Conservation (phyloP, 2,329 filamentous ascomycete species). For the Zopfia rhizophila region DNA sequence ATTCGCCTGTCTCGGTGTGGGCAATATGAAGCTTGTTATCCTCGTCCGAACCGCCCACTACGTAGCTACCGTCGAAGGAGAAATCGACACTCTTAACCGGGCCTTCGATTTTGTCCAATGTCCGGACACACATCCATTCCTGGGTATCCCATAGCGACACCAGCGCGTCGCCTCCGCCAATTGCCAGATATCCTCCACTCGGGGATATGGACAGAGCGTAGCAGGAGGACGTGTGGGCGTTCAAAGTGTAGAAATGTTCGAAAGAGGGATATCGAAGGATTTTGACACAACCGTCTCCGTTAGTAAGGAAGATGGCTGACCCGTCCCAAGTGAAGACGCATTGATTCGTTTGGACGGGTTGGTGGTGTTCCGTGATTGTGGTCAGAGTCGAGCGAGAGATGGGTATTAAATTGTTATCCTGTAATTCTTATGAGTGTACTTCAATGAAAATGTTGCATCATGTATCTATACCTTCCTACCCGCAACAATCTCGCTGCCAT, state of each 20-base stretch:
- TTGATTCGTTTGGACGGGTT: slow-evolving; percentile 75
- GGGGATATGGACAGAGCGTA: slow-evolving; percentile 76
- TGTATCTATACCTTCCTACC: slow-evolving; percentile 71
- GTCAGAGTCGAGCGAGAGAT: slow-evolving; percentile 69
- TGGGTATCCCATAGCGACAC: slow-evolving; percentile 82
- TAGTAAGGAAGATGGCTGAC: slow-evolving; percentile 75
- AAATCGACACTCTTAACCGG: slow-evolving; percentile 79
- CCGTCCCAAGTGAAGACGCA: slow-evolving; percentile 79
- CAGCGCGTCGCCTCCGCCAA: slow-evolving; percentile 78
- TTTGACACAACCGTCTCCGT: slow-evolving; percentile 75
- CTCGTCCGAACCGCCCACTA: slow-evolving; percentile 79
- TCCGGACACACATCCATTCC: slow-evolving; percentile 80
- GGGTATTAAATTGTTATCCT: slow-evolving; percentile 71
- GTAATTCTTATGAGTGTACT: slow-evolving; percentile 8
- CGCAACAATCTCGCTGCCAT: slow-evolving; percentile 75
- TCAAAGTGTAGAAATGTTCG: slow-evolving; percentile 66
- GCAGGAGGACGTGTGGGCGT: slow-evolving; percentile 78
- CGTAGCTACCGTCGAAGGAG: slow-evolving; percentile 79
- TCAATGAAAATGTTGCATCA: neutral
- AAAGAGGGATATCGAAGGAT: slow-evolving; percentile 65
- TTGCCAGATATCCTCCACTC: slow-evolving; percentile 75
- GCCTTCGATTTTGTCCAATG: slow-evolving; percentile 74
- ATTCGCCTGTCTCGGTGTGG: slow-evolving; percentile 78
- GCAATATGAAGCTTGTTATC: slow-evolving; percentile 75
- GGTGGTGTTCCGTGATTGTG: slow-evolving; percentile 68